Evolutionary conservation across 2,329 filamentous ascomycete genomes (phyloP).

Genomic region (Cadophora sp.): DNA sequence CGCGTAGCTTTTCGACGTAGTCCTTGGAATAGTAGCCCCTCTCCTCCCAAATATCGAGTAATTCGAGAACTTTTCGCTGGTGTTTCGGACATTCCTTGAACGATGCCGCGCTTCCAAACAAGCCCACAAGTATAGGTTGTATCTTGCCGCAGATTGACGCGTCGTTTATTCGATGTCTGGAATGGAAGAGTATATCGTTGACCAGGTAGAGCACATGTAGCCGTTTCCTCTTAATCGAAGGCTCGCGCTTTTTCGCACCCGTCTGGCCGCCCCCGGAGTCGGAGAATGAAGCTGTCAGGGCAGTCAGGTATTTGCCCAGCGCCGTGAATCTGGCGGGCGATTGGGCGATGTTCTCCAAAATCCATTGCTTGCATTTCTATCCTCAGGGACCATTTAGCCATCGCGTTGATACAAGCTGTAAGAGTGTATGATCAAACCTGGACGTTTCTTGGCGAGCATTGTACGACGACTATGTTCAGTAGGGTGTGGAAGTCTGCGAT

Average conservation of each 20-base stretch:
- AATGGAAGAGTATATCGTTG: constrained; percentile 79
- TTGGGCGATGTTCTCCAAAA: constrained; percentile 72
- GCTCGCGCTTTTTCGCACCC: constrained; percentile 48
- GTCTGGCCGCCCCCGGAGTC: constrained; percentile 39
- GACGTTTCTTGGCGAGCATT: constrained; percentile 82
- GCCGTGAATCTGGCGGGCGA: constrained; percentile 70
- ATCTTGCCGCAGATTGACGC: constrained; percentile 62
- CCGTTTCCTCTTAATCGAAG: constrained; percentile 70
- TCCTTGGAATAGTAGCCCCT: constrained; percentile 65
- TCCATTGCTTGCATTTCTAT: constrained; percentile 90
- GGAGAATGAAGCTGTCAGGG: constrained; percentile 67
- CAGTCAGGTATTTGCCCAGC: constrained; percentile 77
- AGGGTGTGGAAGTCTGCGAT: constrained; percentile 73
- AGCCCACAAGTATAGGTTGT: constrained; percentile 64
- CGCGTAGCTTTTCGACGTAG: constrained; percentile 64
- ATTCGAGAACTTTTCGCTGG: constrained; percentile 64
- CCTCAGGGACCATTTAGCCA: constrained; percentile 48
- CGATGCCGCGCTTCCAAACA: constrained; percentile 64
- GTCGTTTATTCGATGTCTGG: constrained; percentile 58
- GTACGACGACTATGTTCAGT: constrained; percentile 68
- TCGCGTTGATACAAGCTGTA: constrained; percentile 41
- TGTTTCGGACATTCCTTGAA: constrained; percentile 70
- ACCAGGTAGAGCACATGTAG: constrained; percentile 80
- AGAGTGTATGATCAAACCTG: constrained; percentile 71
- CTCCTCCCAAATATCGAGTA: constrained; percentile 76